Conservation (phyloP, 2,329 filamentous ascomycete genomes). For the Aspergillus ustus region DNA sequence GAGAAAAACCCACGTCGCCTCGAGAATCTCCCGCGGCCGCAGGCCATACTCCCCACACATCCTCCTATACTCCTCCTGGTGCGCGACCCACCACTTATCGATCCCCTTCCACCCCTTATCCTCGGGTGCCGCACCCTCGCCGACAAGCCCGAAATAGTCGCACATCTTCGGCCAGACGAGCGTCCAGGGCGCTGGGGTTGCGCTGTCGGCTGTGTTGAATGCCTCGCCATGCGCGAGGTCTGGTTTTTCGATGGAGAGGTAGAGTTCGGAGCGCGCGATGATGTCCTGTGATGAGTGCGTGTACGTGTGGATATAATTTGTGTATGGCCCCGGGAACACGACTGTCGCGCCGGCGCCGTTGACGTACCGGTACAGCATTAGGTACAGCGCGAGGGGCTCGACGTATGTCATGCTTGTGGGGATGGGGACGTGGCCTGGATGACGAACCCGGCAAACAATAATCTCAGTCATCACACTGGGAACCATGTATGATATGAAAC, state of each 20-base stretch:
- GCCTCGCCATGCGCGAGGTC: slow-evolving; percentile 22
- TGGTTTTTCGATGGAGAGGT: slow-evolving; percentile 26
- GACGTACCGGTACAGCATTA: slow-evolving; percentile 42
- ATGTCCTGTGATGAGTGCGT: slow-evolving; percentile 45
- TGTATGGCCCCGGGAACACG: slow-evolving; percentile 42
- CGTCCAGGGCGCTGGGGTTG: slow-evolving; percentile 20
- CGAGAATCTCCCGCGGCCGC: slow-evolving; percentile 1
- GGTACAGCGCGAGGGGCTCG: slow-evolving; percentile 46
- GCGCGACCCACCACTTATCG: slow-evolving; percentile 27
- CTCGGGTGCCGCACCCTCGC: slow-evolving; percentile 11
- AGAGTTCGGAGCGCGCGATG: slow-evolving; percentile 31
- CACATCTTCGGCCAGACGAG: slow-evolving; percentile 26
- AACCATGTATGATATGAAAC: not conserved
- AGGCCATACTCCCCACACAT: slow-evolving; percentile 29
- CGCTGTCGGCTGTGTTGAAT: slow-evolving; percentile 35
- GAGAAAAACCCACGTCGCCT: slow-evolving; percentile 24
- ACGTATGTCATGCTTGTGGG: slow-evolving; percentile 51
- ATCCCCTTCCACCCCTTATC: slow-evolving; percentile 20
- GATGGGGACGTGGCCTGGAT: slow-evolving; percentile 48
- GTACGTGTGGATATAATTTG: slow-evolving; percentile 38
- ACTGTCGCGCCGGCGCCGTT: slow-evolving; percentile 42
- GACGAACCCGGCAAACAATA: too few relatives aligned
- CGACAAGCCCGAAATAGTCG: slow-evolving; percentile 29
- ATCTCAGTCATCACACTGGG: not conserved
- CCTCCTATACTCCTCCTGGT: slow-evolving; percentile 22